A percentile compares a stretch with the other conserved stretches of the same genome.
Conservation (phyloP, 768 basidiomycete species). For the Auriscalpium orientale region DNA sequence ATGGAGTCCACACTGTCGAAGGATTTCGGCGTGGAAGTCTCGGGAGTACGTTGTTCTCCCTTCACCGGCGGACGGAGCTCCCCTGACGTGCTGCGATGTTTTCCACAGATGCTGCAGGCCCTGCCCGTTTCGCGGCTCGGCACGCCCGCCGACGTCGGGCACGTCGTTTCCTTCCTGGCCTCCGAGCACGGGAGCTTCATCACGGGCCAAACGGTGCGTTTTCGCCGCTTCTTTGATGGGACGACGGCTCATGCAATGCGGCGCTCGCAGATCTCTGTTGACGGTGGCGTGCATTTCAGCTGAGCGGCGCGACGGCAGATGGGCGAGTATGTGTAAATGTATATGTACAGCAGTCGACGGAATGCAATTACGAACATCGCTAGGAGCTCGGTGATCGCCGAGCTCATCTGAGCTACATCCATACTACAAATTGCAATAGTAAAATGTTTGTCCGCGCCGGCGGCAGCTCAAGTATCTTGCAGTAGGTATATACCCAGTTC, state of each 20-base stretch:
- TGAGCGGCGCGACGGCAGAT: background rate
- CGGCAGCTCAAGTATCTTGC: no score
- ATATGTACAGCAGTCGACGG: no score
- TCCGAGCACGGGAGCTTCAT: slow-evolving; percentile 12
- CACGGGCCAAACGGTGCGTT: slow-evolving; percentile 3
- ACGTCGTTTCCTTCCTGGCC: slow-evolving; percentile 14
- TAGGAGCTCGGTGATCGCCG: no score
- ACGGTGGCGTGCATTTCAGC: background rate
- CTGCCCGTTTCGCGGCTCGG: slow-evolving; percentile 1
- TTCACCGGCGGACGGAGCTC: background rate
- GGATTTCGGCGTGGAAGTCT: background rate
- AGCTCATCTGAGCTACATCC: no score
- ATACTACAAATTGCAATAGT: no score
- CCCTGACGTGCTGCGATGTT: background rate
- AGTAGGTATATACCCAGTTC: no score
- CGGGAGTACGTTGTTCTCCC: background rate
- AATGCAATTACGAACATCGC: no score
- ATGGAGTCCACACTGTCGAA: background rate
- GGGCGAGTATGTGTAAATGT: no score
- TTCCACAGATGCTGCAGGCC: background rate
- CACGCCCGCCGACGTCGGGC: slow-evolving; percentile 9
- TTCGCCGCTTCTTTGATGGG: background rate
- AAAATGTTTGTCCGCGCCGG: no score
- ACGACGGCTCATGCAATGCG: background rate
- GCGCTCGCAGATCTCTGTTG: background rate